Conservation (phyloP, 2,329 filamentous ascomycete species). For the Trichoderma oligosporum region DNA sequence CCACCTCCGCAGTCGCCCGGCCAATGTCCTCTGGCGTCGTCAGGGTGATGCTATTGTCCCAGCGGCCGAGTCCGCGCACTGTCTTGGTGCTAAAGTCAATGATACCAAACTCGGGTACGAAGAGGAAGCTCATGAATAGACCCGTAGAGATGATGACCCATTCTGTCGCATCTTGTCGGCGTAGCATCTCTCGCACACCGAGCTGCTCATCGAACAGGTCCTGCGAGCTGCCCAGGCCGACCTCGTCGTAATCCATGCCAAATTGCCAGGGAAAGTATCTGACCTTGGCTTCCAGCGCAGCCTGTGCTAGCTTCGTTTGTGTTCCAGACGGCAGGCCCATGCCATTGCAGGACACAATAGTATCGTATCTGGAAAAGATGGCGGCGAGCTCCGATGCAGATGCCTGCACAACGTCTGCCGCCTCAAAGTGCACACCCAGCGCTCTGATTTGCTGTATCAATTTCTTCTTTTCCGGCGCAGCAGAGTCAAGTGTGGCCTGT, state of each 20-base stretch:
- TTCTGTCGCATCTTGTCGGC: constrained; percentile 35
- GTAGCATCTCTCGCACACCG: constrained; percentile 51
- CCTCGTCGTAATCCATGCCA: constrained; percentile 66
- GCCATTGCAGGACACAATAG: constrained; percentile 59
- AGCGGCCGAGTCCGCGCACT: constrained; percentile 55
- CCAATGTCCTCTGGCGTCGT: constrained; percentile 64
- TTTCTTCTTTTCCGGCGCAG: constrained; percentile 36
- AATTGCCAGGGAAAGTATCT: constrained; percentile 69
- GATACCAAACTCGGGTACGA: constrained; percentile 59
- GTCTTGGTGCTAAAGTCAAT: constrained; percentile 45
- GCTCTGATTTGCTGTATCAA: constrained; percentile 34
- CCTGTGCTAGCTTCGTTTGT: constrained; percentile 54
- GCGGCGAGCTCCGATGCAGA: constrained; percentile 37
- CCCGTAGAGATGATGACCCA: constrained; percentile 68
- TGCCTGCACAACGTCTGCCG: constrained; percentile 42
- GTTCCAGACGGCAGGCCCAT: constrained; percentile 54
- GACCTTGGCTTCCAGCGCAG: constrained; percentile 49
- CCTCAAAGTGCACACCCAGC: constrained; percentile 40
- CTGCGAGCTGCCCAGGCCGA: constrained; percentile 57
- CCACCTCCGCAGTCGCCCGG: constrained; percentile 52
- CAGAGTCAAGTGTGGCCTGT: constrained; percentile 41
- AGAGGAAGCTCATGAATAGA: constrained; percentile 68
- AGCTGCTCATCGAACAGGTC: constrained; percentile 67
- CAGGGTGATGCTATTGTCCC: constrained; percentile 59
- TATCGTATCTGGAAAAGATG: constrained; percentile 46